Evolutionary conservation across 2,329 filamentous ascomycete species (phyloP), one percentile per base, ranked within the genome.

Genomic region (Sarocladium oryzae): DNA sequence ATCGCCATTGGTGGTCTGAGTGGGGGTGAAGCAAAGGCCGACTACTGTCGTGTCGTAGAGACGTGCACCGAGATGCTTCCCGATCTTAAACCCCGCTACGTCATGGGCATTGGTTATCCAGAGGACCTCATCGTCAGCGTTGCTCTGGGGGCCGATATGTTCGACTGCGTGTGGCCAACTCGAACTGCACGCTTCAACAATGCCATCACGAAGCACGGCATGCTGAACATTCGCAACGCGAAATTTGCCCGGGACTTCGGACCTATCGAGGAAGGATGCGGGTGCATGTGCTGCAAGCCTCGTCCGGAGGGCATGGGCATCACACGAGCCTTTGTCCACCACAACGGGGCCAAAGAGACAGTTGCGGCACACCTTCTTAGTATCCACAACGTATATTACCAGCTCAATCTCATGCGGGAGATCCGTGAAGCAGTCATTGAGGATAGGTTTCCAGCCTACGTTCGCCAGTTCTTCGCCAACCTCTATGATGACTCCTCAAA

Each of bases 161-260:
- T 99, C 65, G 93, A 99, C 70, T 99, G 95, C 64, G 93, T 99
- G 6, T 99, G 93, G 93, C 95, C 93, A 1, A 97, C 93, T 4
- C 79, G 93, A 51, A 99, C 93, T 32, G 93, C 93, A 64, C 84
- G 93, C 30, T 99, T 99, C 63, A 93, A 95, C 54, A 96, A 96
- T 63, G 93, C 92, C 33, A 81, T 99, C 53, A 96, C 92, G 2
- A 79, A 82, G 52, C 61, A 75, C 37, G 95, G 93, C 10, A 81
- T 89, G n/a, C 71, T 96, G 41, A 96, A 96, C 65, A 73, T 99
- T 43, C 85, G 88, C 55, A 84, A 92, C 64, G 79, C 84, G 23
- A 75, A 76, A 40, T 96, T 84, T 63, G 82, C 88, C 1, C 72
- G 80, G 55, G 92, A 97, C 68, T 96, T 96, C 64, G 73, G 79